These are phyloP conservation scores for Huiozyma naganishii DNA, from an alignment of 805 yeast genomes.

Conservation along the genomic window DNA sequence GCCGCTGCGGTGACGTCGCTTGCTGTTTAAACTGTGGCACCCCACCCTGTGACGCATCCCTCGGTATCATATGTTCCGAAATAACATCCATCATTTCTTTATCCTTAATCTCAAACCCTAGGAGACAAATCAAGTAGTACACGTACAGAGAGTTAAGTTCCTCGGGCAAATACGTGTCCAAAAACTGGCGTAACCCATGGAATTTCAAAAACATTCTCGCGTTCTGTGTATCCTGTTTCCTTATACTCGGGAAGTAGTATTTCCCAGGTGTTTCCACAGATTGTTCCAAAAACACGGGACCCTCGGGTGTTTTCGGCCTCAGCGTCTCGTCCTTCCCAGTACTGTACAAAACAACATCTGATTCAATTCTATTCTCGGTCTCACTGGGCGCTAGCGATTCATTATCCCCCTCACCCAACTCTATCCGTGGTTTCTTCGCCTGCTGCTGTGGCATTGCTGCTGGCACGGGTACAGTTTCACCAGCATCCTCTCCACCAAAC, in stretches of 20 bases:
- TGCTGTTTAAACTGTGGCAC: too few relatives aligned
- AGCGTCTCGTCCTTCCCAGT: constrained; percentile 3
- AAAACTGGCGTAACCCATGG: constrained; percentile 49
- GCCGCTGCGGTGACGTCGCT: background rate
- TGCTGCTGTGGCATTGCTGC: background rate
- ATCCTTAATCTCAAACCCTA: constrained; percentile 47
- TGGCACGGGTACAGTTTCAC: background rate
- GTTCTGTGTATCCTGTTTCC: constrained; percentile 34
- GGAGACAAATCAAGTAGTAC: constrained; percentile 41
- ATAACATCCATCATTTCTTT: constrained; percentile 26
- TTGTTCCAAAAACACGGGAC: constrained; percentile 21
- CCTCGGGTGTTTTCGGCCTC: constrained; percentile 12
- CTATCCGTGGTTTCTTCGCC: background rate
- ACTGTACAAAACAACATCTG: background rate
- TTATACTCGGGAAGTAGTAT: constrained; percentile 28
- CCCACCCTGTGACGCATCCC: constrained; percentile 1
- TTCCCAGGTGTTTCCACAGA: constrained; percentile 17
- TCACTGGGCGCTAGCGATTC: background rate
- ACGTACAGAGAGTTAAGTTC: constrained; percentile 50
- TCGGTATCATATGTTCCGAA: constrained; percentile 14
- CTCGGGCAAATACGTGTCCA: constrained; percentile 51
- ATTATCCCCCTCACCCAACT: background rate
- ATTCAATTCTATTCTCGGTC: background rate
- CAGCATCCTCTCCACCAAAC: background rate
- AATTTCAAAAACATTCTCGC: constrained; percentile 46